A percentile compares a stretch with the other conserved stretches of the same genome.
phyloP scores from a whole-genome alignment of 345 rosid species.

The Melastoma malabathricum region DNA sequence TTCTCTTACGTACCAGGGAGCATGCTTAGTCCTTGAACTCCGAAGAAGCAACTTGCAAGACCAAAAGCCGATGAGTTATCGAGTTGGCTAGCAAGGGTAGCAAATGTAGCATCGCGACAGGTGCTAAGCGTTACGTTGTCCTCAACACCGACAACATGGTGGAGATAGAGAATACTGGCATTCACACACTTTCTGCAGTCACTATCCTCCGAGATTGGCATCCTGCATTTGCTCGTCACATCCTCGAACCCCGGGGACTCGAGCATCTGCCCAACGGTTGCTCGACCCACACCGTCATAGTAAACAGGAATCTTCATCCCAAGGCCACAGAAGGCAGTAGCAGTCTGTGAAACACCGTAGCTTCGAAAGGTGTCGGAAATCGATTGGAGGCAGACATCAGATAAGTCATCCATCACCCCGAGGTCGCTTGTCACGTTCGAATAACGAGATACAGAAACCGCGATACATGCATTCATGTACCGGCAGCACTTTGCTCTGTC shows the following conservation, averaged over 20 bases:
- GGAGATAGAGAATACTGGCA: conserved; percentile 63
- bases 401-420: conserved; percentile 44
- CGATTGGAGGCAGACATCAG: conserved; percentile 42
- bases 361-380: conserved; percentile 60
- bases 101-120: conserved; percentile 84
- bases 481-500: conserved; percentile 85
- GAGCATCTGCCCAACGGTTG: conserved; percentile 67
- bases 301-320: conserved; percentile 75
- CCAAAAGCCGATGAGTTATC: conserved; percentile 43
- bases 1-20: conserved; percentile 28
- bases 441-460: conserved; percentile 59
- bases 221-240: conserved; percentile 49
- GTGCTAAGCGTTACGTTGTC: conserved; percentile 61
- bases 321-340: conserved; percentile 63
- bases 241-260: conserved; percentile 47
- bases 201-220: conserved; percentile 38
- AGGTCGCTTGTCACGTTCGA: conserved; percentile 59
- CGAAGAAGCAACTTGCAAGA: conserved; percentile 79
- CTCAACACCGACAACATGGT: conserved; percentile 37
- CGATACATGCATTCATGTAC: conserved; percentile 77
- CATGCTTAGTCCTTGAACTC: conserved; percentile 47
- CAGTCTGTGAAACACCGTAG: conserved; percentile 72
- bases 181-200: conserved; percentile 66
- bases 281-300: conserved; percentile 60
- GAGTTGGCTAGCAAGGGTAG: conserved; percentile 61